Base-by-base conservation (phyloP, 2,329 filamentous ascomycete genomes). In the Cytospora chrysosperma region DNA sequence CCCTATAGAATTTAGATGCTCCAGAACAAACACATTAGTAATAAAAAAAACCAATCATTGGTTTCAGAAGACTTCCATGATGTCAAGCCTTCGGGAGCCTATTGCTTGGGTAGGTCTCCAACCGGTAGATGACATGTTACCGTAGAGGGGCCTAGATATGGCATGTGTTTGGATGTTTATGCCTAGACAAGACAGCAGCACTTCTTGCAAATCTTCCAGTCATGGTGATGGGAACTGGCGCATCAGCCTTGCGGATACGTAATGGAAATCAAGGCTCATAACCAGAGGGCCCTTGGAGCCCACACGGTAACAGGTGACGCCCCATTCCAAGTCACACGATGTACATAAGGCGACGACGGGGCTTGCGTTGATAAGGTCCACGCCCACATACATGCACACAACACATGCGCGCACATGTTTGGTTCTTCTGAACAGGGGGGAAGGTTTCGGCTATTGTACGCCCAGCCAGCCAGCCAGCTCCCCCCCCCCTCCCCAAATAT, bases 161-260 rank as follows among this genome's bases (percentile, higher is more conserved):
- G 17, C 17, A 19, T n/a, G 8, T n/a, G n/a, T 3, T 10, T 19
- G 2, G 21, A n/a, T 8, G 9, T 30, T 5, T 30, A 30, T 8
- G 17, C 37, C 15, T 43, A 21, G n/a, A 21, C 7, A 24, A 47
- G n/a, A 24, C n/a, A n/a, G 3, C 12, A 47, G 43, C 4, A 47
- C n/a, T 19, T 12, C 19, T n/a, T n/a, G 5, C n/a, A 3, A 47
- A 15, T 12, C 3, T 21, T 47, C n/a, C 43, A 47, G n/a, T 4
- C 43, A 8, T 47, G n/a, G 3, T 1, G n/a, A 5, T 1, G 10
- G n/a, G 43, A 24, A 24, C n/a, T 24, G 9, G 43, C n/a, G 6
- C 37, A 7, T 55, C 59, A 55, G 59, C 59, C 51, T 55, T 55
- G 37, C 27, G 40, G 24, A 37, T 24, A 53, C 51, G 59, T 53